phyloP scores from a whole-genome alignment of 1,284 basidiomycete genomes.

The Apiotrichum veenhuisii region DNA sequence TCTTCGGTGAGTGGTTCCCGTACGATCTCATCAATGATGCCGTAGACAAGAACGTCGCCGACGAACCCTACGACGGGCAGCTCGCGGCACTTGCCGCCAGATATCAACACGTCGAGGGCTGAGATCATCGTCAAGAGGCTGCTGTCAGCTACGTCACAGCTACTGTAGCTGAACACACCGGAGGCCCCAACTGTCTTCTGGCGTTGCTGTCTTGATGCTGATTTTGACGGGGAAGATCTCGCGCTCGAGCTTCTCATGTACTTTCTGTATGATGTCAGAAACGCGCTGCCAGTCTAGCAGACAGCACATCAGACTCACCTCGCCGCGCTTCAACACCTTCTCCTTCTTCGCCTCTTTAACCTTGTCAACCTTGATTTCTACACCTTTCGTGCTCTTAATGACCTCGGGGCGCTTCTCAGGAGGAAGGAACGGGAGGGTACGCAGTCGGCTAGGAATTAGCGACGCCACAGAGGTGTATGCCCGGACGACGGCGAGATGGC shows the following conservation, averaged over 20 bases:
- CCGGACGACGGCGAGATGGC: no score
- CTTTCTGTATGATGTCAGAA: slow-evolving; percentile 44
- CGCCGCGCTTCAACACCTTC: slow-evolving; percentile 58
- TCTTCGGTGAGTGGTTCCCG: slow-evolving; percentile 42
- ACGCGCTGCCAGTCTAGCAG: no score
- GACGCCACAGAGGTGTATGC: no score
- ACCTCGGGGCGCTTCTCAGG: slow-evolving; percentile 58
- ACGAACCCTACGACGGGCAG: slow-evolving; percentile 67
- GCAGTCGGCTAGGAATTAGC: slow-evolving; percentile 30
- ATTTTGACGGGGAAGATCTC: slow-evolving; percentile 65
- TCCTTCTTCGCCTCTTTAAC: slow-evolving; percentile 62
- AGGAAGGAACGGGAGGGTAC: slow-evolving; percentile 55
- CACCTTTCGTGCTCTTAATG: slow-evolving; percentile 63
- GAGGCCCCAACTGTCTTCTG: slow-evolving; percentile 70
- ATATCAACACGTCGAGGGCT: slow-evolving; percentile 55
- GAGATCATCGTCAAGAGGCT: slow-evolving; percentile 65
- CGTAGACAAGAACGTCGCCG: slow-evolving; percentile 58
- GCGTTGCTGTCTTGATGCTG: slow-evolving; percentile 53
- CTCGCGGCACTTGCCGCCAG: slow-evolving; percentile 60
- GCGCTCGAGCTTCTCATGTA: slow-evolving; percentile 74
- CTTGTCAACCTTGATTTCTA: slow-evolving; percentile 61
- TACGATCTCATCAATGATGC: slow-evolving; percentile 61
- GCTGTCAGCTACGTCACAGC: slow-evolving; percentile 6
- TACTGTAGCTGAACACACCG: slow-evolving; percentile 50
- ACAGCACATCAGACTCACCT: slow-evolving; percentile 56